Base-by-base conservation (phyloP, 192 early-diverging fungal species). In the Rhizoclosmatium globosum region DNA sequence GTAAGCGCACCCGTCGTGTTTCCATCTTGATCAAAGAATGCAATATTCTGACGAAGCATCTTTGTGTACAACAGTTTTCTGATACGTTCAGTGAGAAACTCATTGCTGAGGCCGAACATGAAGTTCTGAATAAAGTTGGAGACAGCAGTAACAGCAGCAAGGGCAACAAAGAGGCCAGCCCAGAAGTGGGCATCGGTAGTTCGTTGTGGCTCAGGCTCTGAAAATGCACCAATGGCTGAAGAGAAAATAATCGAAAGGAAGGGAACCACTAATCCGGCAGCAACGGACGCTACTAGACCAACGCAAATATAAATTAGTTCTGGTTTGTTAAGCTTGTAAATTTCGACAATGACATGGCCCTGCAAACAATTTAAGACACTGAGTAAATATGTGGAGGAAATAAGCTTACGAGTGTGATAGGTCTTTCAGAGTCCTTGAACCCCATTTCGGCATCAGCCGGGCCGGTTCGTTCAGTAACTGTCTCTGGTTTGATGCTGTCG, bases 1-100 rank as follows among this genome's bases (percentile, higher is more conserved):
- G 94, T 94, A 58, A 98, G 80, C 19, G 91, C 89, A 46, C 97
- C 97, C 9, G 87, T 86, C 45, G 81, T 88, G 84, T 96, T 84
- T 21, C 78, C 50, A 53, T 92, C 90, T 13, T 89, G 83, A 69
- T 90, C 89, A 68, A 87, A 88, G 72, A 77, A 90, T 2, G 61
- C 82, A 82, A 90, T 84, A 19, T 90, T 87, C 71, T 42, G 1
- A 15, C 72, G 39, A 74, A 90, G 86, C 1, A 81, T 77, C 23
- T 39, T 59, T 15, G 41, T 38, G 4, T 87, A 73, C 39, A 90
- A 79, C 21, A 80, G 78, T 23, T 61, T 47, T 19, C 84, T 86
- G 1, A 90, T 66, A 23, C 64, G 47, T 64, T 83, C 86, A 31
- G 93, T 96, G 56, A 96, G 86, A n/a, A 86, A 71, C 74, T 94